Conservation (phyloP, 768 basidiomycete species). For the Trametes sanguinea region DNA sequence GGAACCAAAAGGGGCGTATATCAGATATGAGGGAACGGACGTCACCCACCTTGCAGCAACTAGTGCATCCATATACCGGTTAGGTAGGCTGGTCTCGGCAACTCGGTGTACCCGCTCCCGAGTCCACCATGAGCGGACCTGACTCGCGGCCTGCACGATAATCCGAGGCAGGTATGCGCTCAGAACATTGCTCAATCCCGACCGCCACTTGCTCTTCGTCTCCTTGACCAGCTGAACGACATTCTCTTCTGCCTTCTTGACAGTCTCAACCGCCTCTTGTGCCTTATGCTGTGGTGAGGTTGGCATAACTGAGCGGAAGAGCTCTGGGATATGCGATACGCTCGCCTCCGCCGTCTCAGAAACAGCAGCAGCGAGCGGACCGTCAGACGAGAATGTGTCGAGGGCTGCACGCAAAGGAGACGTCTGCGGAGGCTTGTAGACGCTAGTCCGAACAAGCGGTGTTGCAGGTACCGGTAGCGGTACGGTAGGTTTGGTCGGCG, state of each 20-base stretch:
- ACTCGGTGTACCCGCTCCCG: slow-evolving; percentile 52
- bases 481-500: slow-evolving; percentile 35
- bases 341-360: slow-evolving; percentile 52
- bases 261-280: slow-evolving; percentile 27
- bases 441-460: slow-evolving; percentile 39
- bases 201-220: slow-evolving; percentile 21
- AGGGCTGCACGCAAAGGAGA: slow-evolving; percentile 58
- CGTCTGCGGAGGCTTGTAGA: slow-evolving; percentile 46
- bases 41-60: slow-evolving; percentile 56
- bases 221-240: slow-evolving; percentile 17
- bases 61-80: slow-evolving; percentile 62
- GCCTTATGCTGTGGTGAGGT: slow-evolving; percentile 17
- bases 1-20: no score
- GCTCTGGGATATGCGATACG: slow-evolving; percentile 49
- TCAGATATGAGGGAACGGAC: no score
- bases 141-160: slow-evolving; percentile 31
- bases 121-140: slow-evolving; percentile 55
- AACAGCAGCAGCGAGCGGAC: slow-evolving; percentile 40
- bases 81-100: slow-evolving; percentile 58
- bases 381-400: slow-evolving; percentile 61
- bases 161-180: slow-evolving; percentile 35
- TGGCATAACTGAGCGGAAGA: slow-evolving; percentile 46
- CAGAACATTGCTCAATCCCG: slow-evolving; percentile 18
- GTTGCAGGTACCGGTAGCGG: slow-evolving; percentile 40
- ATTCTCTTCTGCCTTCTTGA: slow-evolving; percentile 34